Percentiles rank a stretch among this genome's conserved stretches.
Evolutionary conservation across 768 basidiomycete species (phyloP).

Genomic region (Rhizopogon roseolus): DNA sequence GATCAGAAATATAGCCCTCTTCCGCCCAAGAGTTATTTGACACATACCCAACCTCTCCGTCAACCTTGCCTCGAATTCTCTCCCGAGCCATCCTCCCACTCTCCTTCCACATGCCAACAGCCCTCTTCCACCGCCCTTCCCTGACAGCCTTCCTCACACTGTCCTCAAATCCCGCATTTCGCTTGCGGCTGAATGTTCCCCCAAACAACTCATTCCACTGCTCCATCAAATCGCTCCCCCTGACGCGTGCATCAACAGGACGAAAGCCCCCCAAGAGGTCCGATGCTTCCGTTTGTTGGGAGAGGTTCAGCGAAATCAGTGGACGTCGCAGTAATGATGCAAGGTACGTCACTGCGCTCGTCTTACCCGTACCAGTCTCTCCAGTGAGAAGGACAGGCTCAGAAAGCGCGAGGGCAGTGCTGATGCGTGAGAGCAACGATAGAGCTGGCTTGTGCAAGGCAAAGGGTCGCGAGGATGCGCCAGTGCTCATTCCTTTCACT

Average conservation of each 20-base stretch:
- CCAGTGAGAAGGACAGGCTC: constrained; percentile 93
- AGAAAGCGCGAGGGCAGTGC: constrained; percentile 58
- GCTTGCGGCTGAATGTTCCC: constrained; percentile 82
- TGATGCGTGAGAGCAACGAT: constrained; percentile 74
- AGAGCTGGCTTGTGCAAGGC: constrained; percentile 86
- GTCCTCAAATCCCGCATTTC: constrained; percentile 83
- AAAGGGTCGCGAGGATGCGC: constrained; percentile 54
- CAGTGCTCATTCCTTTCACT: constrained; percentile 30
- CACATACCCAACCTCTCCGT: constrained; percentile 24
- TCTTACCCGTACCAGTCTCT: constrained; percentile 99
- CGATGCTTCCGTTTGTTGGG: constrained; percentile 93
- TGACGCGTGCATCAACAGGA: constrained; percentile 84
- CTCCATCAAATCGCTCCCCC: constrained; percentile 65
- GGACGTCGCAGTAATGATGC: constrained; percentile 71
- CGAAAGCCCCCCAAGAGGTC: constrained; percentile 95
- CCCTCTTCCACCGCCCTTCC: constrained; percentile 83
- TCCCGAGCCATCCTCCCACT: constrained; percentile 64
- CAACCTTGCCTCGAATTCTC: constrained; percentile 39
- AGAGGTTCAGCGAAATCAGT: constrained; percentile 87
- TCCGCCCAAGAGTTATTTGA: constrained; percentile 6
- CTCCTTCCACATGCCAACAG: constrained; percentile 81
- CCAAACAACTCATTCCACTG: constrained; percentile 80
- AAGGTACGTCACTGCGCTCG: constrained; percentile 84
- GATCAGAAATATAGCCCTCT: not conserved
- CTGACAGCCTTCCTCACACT: constrained; percentile 77